These are phyloP conservation scores for Phytopythium mirpurense DNA, from an alignment of 352 stramenopile species.

Conservation along the genomic window DNA sequence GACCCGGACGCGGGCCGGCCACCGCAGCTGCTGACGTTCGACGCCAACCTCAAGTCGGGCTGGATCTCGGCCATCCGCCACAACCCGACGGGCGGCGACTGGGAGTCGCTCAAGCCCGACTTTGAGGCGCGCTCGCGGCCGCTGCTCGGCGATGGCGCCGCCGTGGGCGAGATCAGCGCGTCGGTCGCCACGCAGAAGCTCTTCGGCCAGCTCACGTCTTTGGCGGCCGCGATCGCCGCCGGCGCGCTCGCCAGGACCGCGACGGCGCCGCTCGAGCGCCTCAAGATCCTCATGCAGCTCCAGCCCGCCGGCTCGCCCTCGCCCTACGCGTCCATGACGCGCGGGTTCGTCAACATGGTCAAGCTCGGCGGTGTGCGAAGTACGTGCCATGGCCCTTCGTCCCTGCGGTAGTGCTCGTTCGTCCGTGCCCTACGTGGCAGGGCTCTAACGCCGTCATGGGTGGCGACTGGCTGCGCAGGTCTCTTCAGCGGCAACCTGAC, in stretches of 20 bases:
- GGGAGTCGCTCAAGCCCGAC: slow-evolving; percentile 38
- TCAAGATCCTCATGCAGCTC: slow-evolving; percentile 84
- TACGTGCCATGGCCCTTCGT: too few species aligned
- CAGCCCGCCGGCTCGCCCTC: slow-evolving; percentile 2
- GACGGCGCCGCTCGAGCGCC: slow-evolving; percentile 65
- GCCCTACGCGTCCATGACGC: slow-evolving; percentile 43
- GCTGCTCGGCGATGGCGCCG: slow-evolving; percentile 9
- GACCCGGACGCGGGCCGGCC: slow-evolving; percentile 17
- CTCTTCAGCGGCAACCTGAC: slow-evolving; percentile 77
- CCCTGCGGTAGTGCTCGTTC: slow-evolving; percentile 1
- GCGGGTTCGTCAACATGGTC: slow-evolving; percentile 69
- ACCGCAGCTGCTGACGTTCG: slow-evolving; percentile 54
- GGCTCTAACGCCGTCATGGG: not conserved
- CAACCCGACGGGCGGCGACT: slow-evolving; percentile 59
- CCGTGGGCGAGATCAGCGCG: slow-evolving; percentile 18
- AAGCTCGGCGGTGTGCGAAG: slow-evolving; percentile 47
- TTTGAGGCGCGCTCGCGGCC: slow-evolving; percentile 15
- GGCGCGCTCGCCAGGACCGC: slow-evolving; percentile 57
- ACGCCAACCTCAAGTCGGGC: slow-evolving; percentile 60
- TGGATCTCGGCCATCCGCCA: slow-evolving; percentile 74
- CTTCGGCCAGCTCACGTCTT: slow-evolving; percentile 38
- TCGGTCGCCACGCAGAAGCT: slow-evolving; percentile 19
- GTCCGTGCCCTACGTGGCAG: not conserved
- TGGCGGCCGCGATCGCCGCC: slow-evolving; percentile 57
- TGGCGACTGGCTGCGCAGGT: slow-evolving; percentile 12